Percentiles rank a stretch among this genome's conserved stretches.
Conservation (phyloP, 2,329 filamentous ascomycete species). For the Colletotrichum tropicicola region DNA sequence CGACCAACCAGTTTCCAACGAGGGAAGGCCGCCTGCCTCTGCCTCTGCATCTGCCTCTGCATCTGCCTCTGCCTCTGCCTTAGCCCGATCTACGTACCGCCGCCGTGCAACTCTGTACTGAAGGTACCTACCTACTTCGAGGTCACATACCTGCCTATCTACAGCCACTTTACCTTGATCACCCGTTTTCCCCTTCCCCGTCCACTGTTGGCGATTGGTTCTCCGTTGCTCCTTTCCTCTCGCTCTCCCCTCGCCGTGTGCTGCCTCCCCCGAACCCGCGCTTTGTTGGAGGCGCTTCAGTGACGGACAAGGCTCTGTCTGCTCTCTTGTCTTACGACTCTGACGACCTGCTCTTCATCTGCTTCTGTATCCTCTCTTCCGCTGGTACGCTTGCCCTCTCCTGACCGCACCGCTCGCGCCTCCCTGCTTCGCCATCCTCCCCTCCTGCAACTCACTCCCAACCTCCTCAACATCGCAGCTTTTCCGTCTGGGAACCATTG, state of each 20-base stretch:
- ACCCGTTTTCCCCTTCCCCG: neutral
- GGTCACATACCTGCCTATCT: neutral
- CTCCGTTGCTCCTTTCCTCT: constrained; percentile 10
- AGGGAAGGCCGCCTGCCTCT: constrained; percentile 14
- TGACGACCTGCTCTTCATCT: neutral
- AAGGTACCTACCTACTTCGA: neutral
- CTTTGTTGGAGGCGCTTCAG: constrained; percentile 6
- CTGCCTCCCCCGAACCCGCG: neutral
- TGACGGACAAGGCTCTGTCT: neutral
- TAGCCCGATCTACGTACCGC: no score
- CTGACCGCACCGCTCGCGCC: constrained; percentile 16
- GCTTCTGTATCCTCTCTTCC: constrained; percentile 9
- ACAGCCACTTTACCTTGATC: neutral
- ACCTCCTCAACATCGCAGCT: constrained; percentile 3
- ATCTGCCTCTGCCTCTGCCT: neutral
- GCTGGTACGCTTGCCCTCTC: constrained; percentile 7
- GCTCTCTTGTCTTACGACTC: constrained; percentile 8
- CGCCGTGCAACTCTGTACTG: neutral
- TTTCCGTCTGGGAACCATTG: neutral
- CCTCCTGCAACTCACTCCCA: constrained; percentile 13
- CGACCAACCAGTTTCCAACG: constrained; percentile 13
- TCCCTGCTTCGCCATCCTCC: constrained; percentile 11
- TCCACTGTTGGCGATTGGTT: constrained; percentile 13
- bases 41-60: neutral
- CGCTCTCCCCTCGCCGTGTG: constrained; percentile 1